Evolutionary conservation across 768 basidiomycete species (phyloP).

Genomic region (Rickenella mellea): DNA sequence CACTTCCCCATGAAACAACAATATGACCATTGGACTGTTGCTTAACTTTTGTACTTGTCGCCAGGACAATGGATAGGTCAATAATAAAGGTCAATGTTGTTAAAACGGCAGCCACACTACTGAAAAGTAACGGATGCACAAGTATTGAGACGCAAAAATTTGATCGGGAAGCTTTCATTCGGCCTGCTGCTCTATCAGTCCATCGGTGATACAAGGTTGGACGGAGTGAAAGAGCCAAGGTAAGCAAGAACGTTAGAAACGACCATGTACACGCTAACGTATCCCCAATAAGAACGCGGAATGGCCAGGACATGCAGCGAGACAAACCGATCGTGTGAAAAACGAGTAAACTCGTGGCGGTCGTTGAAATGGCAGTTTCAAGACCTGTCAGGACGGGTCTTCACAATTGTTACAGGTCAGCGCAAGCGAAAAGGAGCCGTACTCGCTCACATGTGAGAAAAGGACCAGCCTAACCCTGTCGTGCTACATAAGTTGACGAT

Average conservation of each 20-base stretch:
- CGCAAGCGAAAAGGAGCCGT: too few species aligned
- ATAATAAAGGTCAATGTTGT: slow-evolving; percentile 44
- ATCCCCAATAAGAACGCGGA: background rate
- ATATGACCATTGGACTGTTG: slow-evolving; percentile 31
- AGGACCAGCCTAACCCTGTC: background rate
- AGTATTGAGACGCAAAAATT: too few species aligned
- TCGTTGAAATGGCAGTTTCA: slow-evolving; percentile 31
- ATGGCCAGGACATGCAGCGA: background rate
- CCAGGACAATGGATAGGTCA: slow-evolving; percentile 39
- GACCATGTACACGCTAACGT: slow-evolving; percentile 34
- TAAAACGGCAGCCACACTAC: slow-evolving; percentile 31
- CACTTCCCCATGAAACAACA: slow-evolving; percentile 38
- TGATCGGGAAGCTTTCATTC: too few species aligned
- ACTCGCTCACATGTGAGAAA: too few species aligned
- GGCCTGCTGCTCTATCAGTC: too few species aligned
- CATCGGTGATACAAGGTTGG: slow-evolving; percentile 24
- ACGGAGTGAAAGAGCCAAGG: slow-evolving; percentile 34
- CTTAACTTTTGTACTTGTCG: slow-evolving; percentile 31
- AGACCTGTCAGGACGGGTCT: too few species aligned
- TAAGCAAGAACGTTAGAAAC: slow-evolving; percentile 38
- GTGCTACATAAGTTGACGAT: background rate
- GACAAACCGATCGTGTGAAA: slow-evolving; percentile 44
- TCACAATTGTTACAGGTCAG: too few species aligned
- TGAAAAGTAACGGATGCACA: slow-evolving; percentile 26
- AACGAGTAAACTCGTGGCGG: slow-evolving; percentile 38